phyloP scores from a whole-genome alignment of 768 basidiomycete species.

The Hydnum rufescens region DNA sequence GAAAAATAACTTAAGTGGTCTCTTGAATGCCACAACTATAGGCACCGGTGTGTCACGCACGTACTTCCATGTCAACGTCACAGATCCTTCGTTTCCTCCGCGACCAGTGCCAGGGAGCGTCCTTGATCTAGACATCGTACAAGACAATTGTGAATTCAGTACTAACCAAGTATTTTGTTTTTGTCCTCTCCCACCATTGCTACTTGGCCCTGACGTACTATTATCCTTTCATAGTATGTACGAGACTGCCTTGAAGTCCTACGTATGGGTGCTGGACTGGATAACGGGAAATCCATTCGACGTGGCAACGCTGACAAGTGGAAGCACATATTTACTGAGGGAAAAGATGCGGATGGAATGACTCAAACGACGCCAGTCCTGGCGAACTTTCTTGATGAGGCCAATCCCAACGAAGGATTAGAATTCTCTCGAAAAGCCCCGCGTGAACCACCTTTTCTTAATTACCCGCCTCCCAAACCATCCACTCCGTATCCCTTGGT shows the following conservation, averaged over 20 bases:
- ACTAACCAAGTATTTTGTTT: slow-evolving; percentile 38
- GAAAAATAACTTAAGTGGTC: slow-evolving; percentile 14
- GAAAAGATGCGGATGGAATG: slow-evolving; percentile 9
- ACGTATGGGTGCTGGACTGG: slow-evolving; percentile 74
- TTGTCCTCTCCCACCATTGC: background rate
- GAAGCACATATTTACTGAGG: slow-evolving; percentile 77
- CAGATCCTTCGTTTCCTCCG: slow-evolving; percentile 58
- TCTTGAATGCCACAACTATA: slow-evolving; percentile 24
- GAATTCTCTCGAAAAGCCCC: slow-evolving; percentile 1
- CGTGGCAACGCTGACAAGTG: slow-evolving; percentile 62
- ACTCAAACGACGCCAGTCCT: slow-evolving; percentile 4
- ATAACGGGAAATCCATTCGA: slow-evolving; percentile 55
- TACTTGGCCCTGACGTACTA: background rate
- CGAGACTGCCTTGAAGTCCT: slow-evolving; percentile 91
- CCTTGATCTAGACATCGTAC: slow-evolving; percentile 73
- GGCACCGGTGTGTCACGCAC: slow-evolving; percentile 62
- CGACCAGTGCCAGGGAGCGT: slow-evolving; percentile 70
- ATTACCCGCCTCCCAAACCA: slow-evolving; percentile 29
- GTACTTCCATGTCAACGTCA: slow-evolving; percentile 37
- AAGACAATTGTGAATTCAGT: slow-evolving; percentile 87
- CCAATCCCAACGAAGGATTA: slow-evolving; percentile 8
- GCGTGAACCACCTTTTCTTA: slow-evolving; percentile 29
- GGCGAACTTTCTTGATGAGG: slow-evolving; percentile 6
- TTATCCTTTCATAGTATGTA: slow-evolving; percentile 44
- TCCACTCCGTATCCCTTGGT: slow-evolving; percentile 37